Conservation (phyloP, 169 alveolate genomes). For the Eimeria acervulina region DNA sequence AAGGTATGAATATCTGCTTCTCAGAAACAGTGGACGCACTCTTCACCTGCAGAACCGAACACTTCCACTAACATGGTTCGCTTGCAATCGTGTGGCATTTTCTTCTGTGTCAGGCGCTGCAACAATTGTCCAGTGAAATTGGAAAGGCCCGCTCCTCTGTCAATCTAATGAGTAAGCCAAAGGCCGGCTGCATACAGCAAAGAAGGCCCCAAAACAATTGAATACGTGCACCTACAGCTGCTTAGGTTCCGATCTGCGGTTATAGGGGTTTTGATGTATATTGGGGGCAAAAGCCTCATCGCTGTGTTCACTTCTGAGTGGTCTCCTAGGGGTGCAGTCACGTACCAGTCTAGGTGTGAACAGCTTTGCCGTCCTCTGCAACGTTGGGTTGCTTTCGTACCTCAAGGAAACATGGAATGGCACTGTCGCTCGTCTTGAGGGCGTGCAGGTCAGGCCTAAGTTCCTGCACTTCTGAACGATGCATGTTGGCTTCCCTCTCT, state of each 20-base stretch:
- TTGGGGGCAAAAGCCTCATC: not conserved
- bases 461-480: not conserved
- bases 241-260: not conserved
- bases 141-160: constrained; percentile 39
- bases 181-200: not conserved
- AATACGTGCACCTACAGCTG: not conserved
- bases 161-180: constrained; percentile 13
- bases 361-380: constrained; percentile 2
- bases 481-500: not conserved
- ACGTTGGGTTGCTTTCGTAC: constrained; percentile 23
- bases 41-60: not conserved
- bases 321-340: constrained; percentile 19
- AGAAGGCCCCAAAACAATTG: not conserved
- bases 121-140: not conserved
- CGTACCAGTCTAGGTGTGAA: not conserved
- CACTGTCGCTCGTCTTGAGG: not conserved
- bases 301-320: not conserved
- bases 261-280: not conserved
- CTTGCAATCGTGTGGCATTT: not conserved
- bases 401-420: constrained; percentile 3
- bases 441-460: constrained; percentile 19
- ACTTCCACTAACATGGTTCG: not conserved
- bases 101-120: not conserved
- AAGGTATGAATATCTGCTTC: not conserved
- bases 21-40: not conserved